Conservation (phyloP, 805 yeast genomes). For the Starmerella sp. region DNA sequence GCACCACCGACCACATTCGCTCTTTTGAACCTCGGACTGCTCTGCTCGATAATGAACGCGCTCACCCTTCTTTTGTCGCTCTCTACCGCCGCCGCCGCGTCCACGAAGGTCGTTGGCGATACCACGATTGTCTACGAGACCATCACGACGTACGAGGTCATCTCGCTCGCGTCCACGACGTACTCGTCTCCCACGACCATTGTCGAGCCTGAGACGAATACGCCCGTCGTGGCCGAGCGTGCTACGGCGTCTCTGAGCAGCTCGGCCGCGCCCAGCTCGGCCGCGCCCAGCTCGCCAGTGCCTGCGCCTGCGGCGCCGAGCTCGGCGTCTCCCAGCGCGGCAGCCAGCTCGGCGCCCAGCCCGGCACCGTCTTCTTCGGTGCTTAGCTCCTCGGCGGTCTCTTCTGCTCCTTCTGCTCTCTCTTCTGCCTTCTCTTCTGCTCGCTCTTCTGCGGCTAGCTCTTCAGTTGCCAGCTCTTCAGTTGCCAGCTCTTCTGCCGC, state of each 20-base stretch:
- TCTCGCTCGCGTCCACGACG: background rate
- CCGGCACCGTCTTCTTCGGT: too few relatives aligned
- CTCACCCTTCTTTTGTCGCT: conserved; percentile 22
- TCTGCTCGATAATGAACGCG: background rate
- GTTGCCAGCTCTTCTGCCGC: too few relatives aligned
- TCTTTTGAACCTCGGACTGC: too few relatives aligned
- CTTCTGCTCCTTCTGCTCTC: too few relatives aligned
- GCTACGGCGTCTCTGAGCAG: background rate
- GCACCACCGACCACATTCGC: too few relatives aligned
- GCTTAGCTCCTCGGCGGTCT: too few relatives aligned
- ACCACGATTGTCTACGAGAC: conserved; percentile 4
- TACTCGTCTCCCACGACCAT: background rate
- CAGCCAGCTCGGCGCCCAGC: too few relatives aligned
- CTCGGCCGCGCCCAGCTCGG: too few relatives aligned
- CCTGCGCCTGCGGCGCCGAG: background rate
- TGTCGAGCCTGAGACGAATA: background rate
- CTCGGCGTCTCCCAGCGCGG: too few relatives aligned
- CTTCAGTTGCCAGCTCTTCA: too few relatives aligned
- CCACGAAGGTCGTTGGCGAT: background rate
- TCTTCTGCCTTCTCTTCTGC: too few relatives aligned
- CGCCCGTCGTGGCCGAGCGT: background rate
- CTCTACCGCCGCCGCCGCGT: conserved; percentile 46
- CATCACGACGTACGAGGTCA: background rate
- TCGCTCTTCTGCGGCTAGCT: too few relatives aligned
- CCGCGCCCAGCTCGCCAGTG: background rate